A percentile compares a stretch with the other conserved stretches of the same genome.
These are phyloP conservation scores for Cercophora newfieldiana DNA, from an alignment of 495 filamentous ascomycete genomes.

Conservation along the genomic window DNA sequence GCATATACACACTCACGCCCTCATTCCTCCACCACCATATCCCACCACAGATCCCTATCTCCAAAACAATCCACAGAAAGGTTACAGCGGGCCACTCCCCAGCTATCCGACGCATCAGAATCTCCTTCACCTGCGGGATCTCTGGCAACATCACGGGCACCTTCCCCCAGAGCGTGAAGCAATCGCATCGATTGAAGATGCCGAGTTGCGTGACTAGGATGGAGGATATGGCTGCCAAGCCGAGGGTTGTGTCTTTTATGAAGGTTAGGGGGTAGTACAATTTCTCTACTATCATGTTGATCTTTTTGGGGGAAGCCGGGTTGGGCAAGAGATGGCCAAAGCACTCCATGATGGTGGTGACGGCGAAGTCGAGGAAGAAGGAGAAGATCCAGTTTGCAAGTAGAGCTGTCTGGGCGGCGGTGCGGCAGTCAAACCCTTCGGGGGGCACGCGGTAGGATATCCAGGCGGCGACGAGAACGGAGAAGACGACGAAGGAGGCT, in stretches of 20 bases:
- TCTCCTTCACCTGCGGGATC: conserved; percentile 7
- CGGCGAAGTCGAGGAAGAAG: too few relatives aligned
- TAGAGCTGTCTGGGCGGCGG: conserved; percentile 5
- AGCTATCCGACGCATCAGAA: conserved; percentile 14
- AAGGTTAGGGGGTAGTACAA: conserved; percentile 9
- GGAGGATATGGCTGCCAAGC: not conserved
- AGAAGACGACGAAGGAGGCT: conserved; percentile 5
- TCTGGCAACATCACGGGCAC: conserved; percentile 20
- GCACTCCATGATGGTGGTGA: too few relatives aligned
- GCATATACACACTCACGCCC: conserved; percentile 19
- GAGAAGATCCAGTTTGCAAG: conserved; percentile 11
- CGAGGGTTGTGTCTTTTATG: conserved; percentile 14
- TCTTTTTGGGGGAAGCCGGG: too few relatives aligned
- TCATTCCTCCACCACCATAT: conserved; percentile 15
- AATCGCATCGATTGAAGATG: conserved; percentile 25
- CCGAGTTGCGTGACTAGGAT: conserved; percentile 20
- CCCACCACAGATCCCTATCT: conserved; percentile 7
- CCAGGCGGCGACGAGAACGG: conserved; percentile 14
- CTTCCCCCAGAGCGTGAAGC: conserved; percentile 16
- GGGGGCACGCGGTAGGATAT: conserved; percentile 23
- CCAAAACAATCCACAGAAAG: conserved; percentile 18
- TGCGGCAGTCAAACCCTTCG: conserved; percentile 22
- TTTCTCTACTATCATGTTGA: too few relatives aligned
- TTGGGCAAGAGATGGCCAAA: too few relatives aligned
- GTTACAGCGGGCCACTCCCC: conserved; percentile 20